phyloP scores from a whole-genome alignment of 2,329 filamentous ascomycete genomes.

The Byssothecium circinans region DNA sequence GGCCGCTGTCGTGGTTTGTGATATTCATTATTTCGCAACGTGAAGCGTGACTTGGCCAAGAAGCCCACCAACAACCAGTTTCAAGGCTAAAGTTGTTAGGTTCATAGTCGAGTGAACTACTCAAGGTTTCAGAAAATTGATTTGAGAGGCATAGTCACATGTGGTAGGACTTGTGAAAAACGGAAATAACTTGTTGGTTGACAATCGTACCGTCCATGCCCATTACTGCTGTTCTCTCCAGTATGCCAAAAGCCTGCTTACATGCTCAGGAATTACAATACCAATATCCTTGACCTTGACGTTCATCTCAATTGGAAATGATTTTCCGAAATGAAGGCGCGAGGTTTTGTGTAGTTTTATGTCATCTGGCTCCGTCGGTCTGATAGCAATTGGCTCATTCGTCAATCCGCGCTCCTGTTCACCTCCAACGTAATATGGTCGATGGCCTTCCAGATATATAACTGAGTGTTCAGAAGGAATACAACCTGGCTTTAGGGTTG shows the following conservation, averaged over 20 bases:
- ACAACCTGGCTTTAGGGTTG: conserved; percentile 38
- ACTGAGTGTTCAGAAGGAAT: conserved; percentile 40
- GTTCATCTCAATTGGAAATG: conserved; percentile 48
- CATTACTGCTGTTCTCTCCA: no score
- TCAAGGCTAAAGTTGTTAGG: no score
- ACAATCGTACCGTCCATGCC: no score
- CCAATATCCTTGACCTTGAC: conserved; percentile 49
- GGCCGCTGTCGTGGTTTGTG: no score
- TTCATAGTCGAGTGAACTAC: no score
- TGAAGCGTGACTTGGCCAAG: no score
- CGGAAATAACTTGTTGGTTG: no score
- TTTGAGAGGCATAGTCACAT: no score
- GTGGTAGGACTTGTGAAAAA: no score
- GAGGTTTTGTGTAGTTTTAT: conserved; percentile 40
- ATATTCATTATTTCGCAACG: no score
- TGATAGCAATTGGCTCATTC: conserved; percentile 42
- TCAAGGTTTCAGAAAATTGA: no score
- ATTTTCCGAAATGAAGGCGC: conserved; percentile 46
- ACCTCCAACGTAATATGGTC: conserved; percentile 16
- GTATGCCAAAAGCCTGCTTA: conserved; percentile 8
- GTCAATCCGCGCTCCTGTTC: conserved; percentile 27
- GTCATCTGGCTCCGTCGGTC: conserved; percentile 14
- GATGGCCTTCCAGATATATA: conserved; percentile 25
- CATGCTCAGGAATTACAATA: conserved; percentile 29
- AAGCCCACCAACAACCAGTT: no score